phyloP scores from a whole-genome alignment of 2,329 filamentous ascomycete genomes.

The Pseudonectria foliicola region DNA sequence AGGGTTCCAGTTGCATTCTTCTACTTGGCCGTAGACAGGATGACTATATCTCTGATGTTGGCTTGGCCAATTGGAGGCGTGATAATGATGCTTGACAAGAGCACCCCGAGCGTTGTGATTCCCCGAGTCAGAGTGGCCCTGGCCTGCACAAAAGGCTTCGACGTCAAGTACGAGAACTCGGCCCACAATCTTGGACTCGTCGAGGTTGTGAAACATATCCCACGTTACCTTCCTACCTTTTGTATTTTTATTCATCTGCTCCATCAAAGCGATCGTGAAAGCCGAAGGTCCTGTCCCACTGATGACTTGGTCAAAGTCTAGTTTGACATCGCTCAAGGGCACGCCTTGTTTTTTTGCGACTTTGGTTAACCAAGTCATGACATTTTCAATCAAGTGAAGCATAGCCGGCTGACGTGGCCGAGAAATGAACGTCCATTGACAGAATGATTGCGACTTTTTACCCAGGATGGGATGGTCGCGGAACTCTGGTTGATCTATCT shows the following conservation, averaged over 20 bases:
- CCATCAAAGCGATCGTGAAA: slow-evolving; percentile 58
- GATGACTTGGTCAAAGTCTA: slow-evolving; percentile 67
- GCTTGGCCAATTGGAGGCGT: slow-evolving; percentile 65
- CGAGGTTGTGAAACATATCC: slow-evolving; percentile 58
- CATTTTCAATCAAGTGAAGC: slow-evolving; percentile 60
- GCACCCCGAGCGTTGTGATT: slow-evolving; percentile 60
- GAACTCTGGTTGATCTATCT: slow-evolving; percentile 64
- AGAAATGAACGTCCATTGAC: slow-evolving; percentile 69
- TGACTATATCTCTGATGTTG: slow-evolving; percentile 60
- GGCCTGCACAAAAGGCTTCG: slow-evolving; percentile 65
- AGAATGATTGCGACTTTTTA: slow-evolving; percentile 62
- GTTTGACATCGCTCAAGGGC: slow-evolving; percentile 51
- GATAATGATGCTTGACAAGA: slow-evolving; percentile 67
- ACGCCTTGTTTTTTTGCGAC: slow-evolving; percentile 53
- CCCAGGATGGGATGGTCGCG: slow-evolving; percentile 57
- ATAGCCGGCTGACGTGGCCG: slow-evolving; percentile 62
- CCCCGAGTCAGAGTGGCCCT: slow-evolving; percentile 66
- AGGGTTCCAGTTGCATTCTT: slow-evolving; percentile 62
- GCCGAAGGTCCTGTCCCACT: slow-evolving; percentile 66
- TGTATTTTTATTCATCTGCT: slow-evolving; percentile 49
- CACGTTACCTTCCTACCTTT: slow-evolving; percentile 42
- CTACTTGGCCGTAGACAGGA: slow-evolving; percentile 62
- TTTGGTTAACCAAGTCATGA: slow-evolving; percentile 57
- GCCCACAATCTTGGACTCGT: slow-evolving; percentile 58
- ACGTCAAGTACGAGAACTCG: slow-evolving; percentile 62